phyloP scores from a whole-genome alignment of 257 asterid genomes.

The Mentha longifolia region DNA sequence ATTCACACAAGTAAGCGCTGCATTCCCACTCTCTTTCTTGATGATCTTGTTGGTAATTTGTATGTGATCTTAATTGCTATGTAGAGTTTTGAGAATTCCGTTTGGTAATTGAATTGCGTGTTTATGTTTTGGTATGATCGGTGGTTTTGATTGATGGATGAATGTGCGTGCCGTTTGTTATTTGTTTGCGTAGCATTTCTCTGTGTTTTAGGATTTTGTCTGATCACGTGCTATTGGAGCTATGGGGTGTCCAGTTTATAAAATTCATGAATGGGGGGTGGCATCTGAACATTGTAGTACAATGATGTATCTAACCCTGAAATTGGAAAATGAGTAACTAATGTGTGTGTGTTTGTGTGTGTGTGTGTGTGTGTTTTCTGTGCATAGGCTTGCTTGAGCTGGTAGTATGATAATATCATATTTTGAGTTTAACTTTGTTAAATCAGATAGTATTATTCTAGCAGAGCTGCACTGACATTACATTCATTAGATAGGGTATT shows the following conservation, averaged over 20 bases:
- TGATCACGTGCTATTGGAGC: conserved; percentile 4
- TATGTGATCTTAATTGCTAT: conserved; percentile 19
- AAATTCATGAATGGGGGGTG: not conserved
- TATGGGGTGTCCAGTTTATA: conserved; percentile 6
- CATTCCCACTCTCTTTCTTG: conserved; percentile 1
- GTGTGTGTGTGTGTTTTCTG: not conserved
- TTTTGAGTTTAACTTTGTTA: not conserved
- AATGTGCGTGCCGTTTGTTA: not conserved
- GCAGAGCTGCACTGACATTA: not conserved
- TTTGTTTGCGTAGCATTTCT: not conserved
- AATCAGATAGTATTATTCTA: not conserved
- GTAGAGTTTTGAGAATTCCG: not conserved
- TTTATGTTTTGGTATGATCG: not conserved
- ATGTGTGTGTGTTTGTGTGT: not conserved
- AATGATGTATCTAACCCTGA: not conserved
- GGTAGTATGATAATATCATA: conserved; percentile 13
- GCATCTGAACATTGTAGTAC: not conserved
- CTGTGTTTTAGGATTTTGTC: not conserved
- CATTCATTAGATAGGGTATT: not conserved
- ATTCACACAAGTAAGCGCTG: conserved; percentile 16
- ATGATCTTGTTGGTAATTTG: conserved; percentile 5
- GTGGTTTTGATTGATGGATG: not conserved
- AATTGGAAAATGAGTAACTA: conserved; percentile 3
- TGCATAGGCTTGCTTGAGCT: not conserved
- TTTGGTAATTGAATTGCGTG: conserved; percentile 12